Base-by-base conservation (phyloP, 2,329 filamentous ascomycete genomes). In the Colletotrichum sp. region DNA sequence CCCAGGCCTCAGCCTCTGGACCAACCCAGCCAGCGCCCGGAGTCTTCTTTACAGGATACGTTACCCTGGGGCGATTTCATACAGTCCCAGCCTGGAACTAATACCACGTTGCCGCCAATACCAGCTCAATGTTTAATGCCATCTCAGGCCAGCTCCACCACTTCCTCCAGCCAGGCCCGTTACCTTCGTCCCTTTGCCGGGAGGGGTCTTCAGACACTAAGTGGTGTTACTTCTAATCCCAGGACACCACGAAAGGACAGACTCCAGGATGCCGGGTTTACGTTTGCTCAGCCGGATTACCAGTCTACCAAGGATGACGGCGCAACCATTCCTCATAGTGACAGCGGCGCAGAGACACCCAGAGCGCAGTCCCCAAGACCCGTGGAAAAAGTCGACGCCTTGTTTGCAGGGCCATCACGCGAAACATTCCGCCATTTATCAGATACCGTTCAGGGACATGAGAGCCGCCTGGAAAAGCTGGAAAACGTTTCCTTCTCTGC, bases 401-500 rank as follows among this genome's bases (percentile, higher is more conserved):
- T 78, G 12, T 78, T 78, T 59, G 77, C 66, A 25, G 66, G 61
- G 16, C 77, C 84, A 6, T 80, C 83, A 30, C 83, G 81, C 8
- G 84, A 85, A 36, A 83, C 84, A 3, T 84, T 90, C 69, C 85
- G 86, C 73, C 86, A 88, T 62, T 78, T 92, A 9, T 85, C 88
- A 6, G 87, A 90, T 59, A 87, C 88, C n/a, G 88, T 93, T 75
- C 86, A 90, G 74, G 88, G 89, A 22, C 90, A 95, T 75, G 91
- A 92, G 49, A 88, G 90, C 69, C 92, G 95, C 3, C 83, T 96
- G 15, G 93, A 95, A 65, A 86, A 88, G 71, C 87, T 96, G 8
- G 95, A 96, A 83, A 94, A 90, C 67, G 87, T 90, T 2, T 95
- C 93, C 0, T 95, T 95, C 80, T 91, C 92, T 29, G 88, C 91